Conservation (phyloP, 2,329 filamentous ascomycete species). For the Trichoderma sp. region DNA sequence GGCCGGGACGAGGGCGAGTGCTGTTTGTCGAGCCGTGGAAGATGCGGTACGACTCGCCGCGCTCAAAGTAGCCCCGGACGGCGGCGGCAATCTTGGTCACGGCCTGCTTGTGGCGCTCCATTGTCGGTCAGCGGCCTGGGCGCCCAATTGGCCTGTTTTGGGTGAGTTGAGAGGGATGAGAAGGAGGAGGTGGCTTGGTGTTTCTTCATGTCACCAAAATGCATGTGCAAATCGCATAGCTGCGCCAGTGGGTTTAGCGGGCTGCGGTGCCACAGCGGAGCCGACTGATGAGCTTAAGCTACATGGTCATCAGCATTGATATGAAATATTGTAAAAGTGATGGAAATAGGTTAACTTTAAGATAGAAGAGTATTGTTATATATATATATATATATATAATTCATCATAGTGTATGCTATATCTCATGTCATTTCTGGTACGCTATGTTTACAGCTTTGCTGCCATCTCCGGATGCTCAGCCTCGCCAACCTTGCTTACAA, state of each 20-base stretch:
- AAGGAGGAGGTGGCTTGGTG: neutral
- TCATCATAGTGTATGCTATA: neutral
- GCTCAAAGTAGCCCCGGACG: constrained; percentile 51
- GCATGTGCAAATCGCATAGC: neutral
- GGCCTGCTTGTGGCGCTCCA: constrained; percentile 54
- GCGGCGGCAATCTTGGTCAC: constrained; percentile 51
- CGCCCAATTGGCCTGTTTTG: neutral
- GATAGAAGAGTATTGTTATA: neutral
- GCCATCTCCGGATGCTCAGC: neutral
- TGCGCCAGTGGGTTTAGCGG: neutral
- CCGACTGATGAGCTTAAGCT: neutral
- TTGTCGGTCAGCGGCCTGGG: constrained; percentile 29
- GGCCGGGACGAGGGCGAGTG: constrained; percentile 55
- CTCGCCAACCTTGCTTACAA: constrained; percentile 34
- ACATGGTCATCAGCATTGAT: neutral
- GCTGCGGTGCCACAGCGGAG: neutral
- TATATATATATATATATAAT: neutral
- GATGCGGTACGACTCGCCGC: constrained; percentile 66
- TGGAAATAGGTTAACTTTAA: neutral
- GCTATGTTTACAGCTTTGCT: neutral
- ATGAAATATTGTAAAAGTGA: neutral
- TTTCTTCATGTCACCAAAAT: neutral
- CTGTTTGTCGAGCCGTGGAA: constrained; percentile 77
- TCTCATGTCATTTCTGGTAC: neutral
- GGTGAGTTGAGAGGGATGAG: neutral